Conservation (phyloP, 2,329 filamentous ascomycete species). For the Trichophyton simii region DNA sequence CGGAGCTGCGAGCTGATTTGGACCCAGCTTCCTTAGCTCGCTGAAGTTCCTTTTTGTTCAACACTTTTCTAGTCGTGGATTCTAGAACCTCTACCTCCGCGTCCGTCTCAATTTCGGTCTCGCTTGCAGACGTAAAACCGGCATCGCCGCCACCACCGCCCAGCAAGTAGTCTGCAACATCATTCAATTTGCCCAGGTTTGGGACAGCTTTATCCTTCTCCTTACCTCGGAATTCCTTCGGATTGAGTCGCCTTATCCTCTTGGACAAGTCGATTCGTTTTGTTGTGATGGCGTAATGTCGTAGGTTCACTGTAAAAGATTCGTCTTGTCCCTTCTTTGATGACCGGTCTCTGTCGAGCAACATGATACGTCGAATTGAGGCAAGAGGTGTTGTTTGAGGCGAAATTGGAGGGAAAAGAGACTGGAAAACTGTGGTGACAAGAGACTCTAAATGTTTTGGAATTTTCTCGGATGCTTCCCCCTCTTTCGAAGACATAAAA, state of each 20-base stretch:
- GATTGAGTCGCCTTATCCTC: constrained; percentile 68
- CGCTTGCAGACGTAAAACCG: constrained; percentile 85
- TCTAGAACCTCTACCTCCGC: constrained; percentile 79
- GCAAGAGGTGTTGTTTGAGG: constrained; percentile 79
- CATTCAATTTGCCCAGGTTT: constrained; percentile 79
- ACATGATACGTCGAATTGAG: constrained; percentile 81
- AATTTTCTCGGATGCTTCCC: constrained; percentile 49
- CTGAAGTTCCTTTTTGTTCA: constrained; percentile 39
- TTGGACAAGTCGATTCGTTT: constrained; percentile 74
- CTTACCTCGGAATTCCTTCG: constrained; percentile 65
- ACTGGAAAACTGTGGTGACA: constrained; percentile 88
- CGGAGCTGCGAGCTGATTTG: constrained; percentile 34
- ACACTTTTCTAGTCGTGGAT: constrained; percentile 42
- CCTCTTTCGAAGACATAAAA: constrained; percentile 55
- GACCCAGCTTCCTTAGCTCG: constrained; percentile 34
- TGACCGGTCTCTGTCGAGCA: constrained; percentile 66
- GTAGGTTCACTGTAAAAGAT: constrained; percentile 70
- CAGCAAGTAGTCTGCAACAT: constrained; percentile 89
- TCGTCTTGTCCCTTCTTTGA: constrained; percentile 38
- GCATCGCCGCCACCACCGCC: constrained; percentile 40
- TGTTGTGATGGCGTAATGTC: constrained; percentile 92
- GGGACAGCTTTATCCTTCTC: constrained; percentile 56
- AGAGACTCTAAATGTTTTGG: constrained; percentile 89
- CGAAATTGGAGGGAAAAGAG: constrained; percentile 88
- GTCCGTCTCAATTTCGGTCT: constrained; percentile 86